A percentile compares a stretch with the other conserved stretches of the same genome.
Conservation (phyloP, 2,329 filamentous ascomycete species). For the Trichoderma guizhouense region DNA sequence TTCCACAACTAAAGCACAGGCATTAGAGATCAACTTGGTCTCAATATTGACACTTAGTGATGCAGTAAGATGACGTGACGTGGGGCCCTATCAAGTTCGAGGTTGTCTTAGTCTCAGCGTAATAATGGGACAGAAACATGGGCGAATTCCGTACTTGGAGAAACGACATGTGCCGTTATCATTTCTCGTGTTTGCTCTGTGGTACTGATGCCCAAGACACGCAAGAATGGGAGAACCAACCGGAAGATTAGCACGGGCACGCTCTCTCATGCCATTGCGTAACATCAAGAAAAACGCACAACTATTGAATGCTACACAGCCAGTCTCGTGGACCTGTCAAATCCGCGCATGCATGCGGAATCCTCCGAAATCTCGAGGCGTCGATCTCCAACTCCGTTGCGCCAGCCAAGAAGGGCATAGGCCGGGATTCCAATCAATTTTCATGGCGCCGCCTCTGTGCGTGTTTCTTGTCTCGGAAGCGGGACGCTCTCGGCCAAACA, state of each 20-base stretch:
- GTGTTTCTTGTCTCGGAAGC: conserved; percentile 5
- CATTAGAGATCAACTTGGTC: not conserved
- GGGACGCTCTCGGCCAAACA: conserved; percentile 3
- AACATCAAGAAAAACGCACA: not conserved
- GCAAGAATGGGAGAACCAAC: not conserved
- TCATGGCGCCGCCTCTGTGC: not conserved
- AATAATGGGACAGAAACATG: not conserved
- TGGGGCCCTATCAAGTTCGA: not conserved
- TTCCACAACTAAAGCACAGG: not conserved
- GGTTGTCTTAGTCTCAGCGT: not conserved
- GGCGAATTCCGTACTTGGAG: not conserved
- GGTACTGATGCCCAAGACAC: not conserved
- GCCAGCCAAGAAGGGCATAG: not conserved
- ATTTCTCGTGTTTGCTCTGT: not conserved
- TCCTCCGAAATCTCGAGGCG: not conserved
- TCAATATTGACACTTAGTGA: not conserved
- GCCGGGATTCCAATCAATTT: not conserved
- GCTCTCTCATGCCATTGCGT: not conserved
- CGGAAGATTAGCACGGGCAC: not conserved
- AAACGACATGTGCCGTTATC: not conserved
- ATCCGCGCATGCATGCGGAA: not conserved
- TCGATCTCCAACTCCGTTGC: not conserved
- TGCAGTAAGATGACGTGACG: conserved; percentile 8
- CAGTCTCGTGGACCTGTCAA: not conserved
- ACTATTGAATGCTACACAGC: not conserved